Evolutionary conservation across 495 filamentous ascomycete species (phyloP).

Genomic region (Clavariopsis aquatica): DNA sequence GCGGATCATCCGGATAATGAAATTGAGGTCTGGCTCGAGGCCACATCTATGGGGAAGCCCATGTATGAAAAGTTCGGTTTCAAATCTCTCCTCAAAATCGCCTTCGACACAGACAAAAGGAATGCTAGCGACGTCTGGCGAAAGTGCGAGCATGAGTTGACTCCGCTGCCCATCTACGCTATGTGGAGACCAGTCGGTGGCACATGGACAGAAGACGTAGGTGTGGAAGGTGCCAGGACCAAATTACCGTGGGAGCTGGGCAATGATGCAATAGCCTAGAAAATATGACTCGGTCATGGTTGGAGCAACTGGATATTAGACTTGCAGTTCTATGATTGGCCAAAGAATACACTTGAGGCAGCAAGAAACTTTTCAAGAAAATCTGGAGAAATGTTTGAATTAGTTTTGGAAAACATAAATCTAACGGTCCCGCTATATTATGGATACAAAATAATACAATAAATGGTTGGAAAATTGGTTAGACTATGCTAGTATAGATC

Average conservation of each 20-base stretch:
- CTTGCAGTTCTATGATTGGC: no score
- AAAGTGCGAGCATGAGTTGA: constrained; percentile 28
- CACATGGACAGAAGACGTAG: neutral
- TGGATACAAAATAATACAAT: no score
- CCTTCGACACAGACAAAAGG: constrained; percentile 19
- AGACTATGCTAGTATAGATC: no score
- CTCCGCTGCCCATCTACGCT: constrained; percentile 4
- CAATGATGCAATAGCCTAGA: neutral
- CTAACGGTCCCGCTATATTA: no score
- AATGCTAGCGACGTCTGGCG: constrained; percentile 21
- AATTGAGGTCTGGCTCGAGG: constrained; percentile 29
- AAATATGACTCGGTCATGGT: no score
- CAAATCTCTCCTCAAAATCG: constrained; percentile 15
- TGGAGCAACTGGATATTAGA: no score
- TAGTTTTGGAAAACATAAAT: no score
- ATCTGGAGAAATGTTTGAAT: no score
- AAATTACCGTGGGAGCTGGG: constrained; percentile 27
- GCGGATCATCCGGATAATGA: constrained; percentile 8
- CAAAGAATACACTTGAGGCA: no score
- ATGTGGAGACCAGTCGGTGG: constrained; percentile 29
- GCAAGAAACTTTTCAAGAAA: no score
- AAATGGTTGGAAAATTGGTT: no score
- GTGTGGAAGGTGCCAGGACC: neutral
- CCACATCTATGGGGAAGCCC: constrained; percentile 16
- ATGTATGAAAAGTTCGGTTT: constrained; percentile 34